Base-by-base conservation (phyloP, 768 basidiomycete genomes). In the Boletus patriciae region DNA sequence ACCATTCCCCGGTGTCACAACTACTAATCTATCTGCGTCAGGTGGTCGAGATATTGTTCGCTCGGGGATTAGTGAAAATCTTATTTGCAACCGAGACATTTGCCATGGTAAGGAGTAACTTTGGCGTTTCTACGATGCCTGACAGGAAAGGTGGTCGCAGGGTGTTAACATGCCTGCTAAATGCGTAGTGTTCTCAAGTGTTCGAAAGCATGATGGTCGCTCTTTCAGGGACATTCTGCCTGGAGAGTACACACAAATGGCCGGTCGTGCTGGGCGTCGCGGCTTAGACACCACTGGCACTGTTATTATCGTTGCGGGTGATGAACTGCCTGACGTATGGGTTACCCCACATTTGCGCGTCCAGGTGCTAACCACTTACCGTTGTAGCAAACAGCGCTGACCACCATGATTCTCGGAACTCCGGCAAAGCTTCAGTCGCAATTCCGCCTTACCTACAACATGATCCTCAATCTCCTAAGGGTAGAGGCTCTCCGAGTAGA, bases 141-240 rank as follows among this genome's bases (percentile, higher is more conserved):
- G 52, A 66, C 21, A 18, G 23, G 31, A 52, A 34, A 56, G 29
- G 18, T 40, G 55, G 49, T 23, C 52, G 10, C 58, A 98, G 95
- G 97, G 97, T 47, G 97, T 99, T 52, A 99, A 99, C 73, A 99
- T 99, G 97, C 97, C 97, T 19, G 93, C 97, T 3, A 90, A 86
- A 78, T 94, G 88, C 65, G 97, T 99, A 4, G 97, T 98, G 8
- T 99, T 98, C 73, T 95, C 97, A 4, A 86, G 83, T 44, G 95
- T 90, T 50, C 82, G 94, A 44, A 99, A 99, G 69, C 96, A 98
- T 67, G 97, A 99, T 62, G 97, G 97, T 6, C 83, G 86, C 29
- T 87, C 76, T 62, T 99, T 99, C 79, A 84, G 97, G 57, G 92
- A 94, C 40, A 87, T 96, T 34, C 73, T 92, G 1, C 88, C 93